Evolutionary conservation across 140 eudicot species (phyloP).

Genomic region (Cichorium intybus): DNA sequence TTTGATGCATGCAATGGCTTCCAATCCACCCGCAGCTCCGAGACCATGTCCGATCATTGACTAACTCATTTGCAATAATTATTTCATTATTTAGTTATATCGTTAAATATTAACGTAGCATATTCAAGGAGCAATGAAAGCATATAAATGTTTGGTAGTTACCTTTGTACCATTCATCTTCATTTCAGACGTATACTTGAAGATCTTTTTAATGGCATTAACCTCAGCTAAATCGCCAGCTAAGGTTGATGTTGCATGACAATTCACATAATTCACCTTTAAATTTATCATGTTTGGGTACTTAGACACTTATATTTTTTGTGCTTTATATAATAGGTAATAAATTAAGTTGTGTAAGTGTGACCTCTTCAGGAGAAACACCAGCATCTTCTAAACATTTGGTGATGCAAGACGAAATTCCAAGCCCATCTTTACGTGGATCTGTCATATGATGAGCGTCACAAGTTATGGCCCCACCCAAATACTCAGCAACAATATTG

Average conservation of each 20-base stretch:
- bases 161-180: constrained; percentile 85
- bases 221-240: constrained; percentile 81
- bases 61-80: constrained; percentile 25
- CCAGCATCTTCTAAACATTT: constrained; percentile 69
- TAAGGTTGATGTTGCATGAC: constrained; percentile 76
- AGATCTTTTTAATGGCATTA: constrained; percentile 66
- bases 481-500: constrained; percentile 59
- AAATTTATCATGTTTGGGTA: neutral
- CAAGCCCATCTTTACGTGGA: constrained; percentile 81
- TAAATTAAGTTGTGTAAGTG: neutral
- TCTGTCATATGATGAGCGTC: constrained; percentile 91
- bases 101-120: neutral
- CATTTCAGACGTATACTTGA: constrained; percentile 65
- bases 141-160: constrained; percentile 6
- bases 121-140: neutral
- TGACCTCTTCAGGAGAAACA: constrained; percentile 76
- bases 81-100: neutral
- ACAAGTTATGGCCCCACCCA: constrained; percentile 79
- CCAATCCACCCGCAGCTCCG: constrained; percentile 90
- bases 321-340: neutral
- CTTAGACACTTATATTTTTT: neutral
- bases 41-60: constrained; percentile 87
- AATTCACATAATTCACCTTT: constrained; percentile 77
- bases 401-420: constrained; percentile 72
- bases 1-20: constrained; percentile 79